A percentile compares a stretch with the other conserved stretches of the same genome.
Evolutionary conservation across 1,284 basidiomycete species (phyloP).

Genomic region (Lignosus rhinocerotis): DNA sequence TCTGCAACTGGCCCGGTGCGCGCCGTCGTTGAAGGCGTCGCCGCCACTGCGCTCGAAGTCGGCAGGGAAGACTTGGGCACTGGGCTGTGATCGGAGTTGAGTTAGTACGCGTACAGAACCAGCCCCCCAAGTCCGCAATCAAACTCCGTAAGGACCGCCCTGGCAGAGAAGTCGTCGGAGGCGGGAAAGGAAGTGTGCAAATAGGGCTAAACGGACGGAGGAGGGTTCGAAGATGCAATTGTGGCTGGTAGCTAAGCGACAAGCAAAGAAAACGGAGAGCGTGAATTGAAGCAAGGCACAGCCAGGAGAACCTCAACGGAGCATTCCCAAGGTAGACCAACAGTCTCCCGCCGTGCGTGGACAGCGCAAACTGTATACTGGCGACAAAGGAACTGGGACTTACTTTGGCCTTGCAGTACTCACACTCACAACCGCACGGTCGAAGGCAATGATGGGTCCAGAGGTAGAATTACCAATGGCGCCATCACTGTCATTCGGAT

Average conservation of each 20-base stretch:
- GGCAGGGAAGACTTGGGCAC: background rate
- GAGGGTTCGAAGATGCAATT: conserved; percentile 1
- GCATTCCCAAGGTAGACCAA: background rate
- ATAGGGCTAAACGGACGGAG: background rate
- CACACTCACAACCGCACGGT: conserved; percentile 26
- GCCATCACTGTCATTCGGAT: conserved; percentile 14
- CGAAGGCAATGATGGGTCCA: conserved; percentile 26
- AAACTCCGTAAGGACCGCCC: background rate
- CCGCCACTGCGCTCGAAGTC: conserved; percentile 5
- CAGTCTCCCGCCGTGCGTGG: background rate
- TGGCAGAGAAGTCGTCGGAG: background rate
- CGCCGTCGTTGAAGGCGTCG: conserved; percentile 20
- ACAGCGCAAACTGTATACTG: background rate
- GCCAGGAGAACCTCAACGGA: background rate
- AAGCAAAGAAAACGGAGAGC: conserved; percentile 1
- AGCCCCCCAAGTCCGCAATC: background rate
- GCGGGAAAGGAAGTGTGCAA: background rate
- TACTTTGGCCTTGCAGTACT: conserved; percentile 17
- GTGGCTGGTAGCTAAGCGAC: conserved; percentile 7
- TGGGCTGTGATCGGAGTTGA: conserved; percentile 1
- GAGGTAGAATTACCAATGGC: conserved; percentile 5
- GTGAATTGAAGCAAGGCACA: background rate
- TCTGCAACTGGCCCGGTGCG: conserved; percentile 26
- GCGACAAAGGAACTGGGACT: conserved; percentile 1
- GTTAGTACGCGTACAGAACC: conserved; percentile 4